Conservation (phyloP, 257 asterid species). For the Leonotis leonurus region DNA sequence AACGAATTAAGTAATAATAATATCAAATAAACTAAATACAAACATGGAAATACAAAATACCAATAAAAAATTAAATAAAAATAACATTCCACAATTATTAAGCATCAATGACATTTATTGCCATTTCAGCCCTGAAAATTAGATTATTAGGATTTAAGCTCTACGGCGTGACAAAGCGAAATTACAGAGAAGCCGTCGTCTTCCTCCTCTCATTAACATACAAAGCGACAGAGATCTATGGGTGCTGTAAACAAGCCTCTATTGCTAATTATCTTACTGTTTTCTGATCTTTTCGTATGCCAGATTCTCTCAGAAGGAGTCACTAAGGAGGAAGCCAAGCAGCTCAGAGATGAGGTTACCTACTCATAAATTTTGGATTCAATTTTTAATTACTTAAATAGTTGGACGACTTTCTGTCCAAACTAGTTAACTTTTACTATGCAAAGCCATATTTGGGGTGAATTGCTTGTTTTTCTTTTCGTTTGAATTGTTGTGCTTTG, state of each 20-base stretch:
- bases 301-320: slow-evolving; percentile 60
- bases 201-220: not conserved
- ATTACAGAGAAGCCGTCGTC: not conserved
- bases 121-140: not conserved
- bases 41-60: no score
- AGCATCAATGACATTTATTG: no score
- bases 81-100: no score
- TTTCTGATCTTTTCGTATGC: slow-evolving; percentile 33
- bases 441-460: not conserved
- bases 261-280: slow-evolving; percentile 35
- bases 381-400: slow-evolving; percentile 2
- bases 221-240: slow-evolving; percentile 42
- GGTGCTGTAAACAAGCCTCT: slow-evolving; percentile 40
- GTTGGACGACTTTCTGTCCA: not conserved
- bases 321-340: slow-evolving; percentile 62
- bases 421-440: not conserved
- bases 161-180: not conserved
- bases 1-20: no score
- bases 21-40: no score
- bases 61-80: no score
- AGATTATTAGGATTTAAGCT: slow-evolving; percentile 4
- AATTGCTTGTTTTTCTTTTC: not conserved
- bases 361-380: not conserved
- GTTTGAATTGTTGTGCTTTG: not conserved
- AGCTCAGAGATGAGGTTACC: slow-evolving; percentile 84